phyloP scores from a whole-genome alignment of 257 asterid genomes.

The Nicotiana sylvestris region DNA sequence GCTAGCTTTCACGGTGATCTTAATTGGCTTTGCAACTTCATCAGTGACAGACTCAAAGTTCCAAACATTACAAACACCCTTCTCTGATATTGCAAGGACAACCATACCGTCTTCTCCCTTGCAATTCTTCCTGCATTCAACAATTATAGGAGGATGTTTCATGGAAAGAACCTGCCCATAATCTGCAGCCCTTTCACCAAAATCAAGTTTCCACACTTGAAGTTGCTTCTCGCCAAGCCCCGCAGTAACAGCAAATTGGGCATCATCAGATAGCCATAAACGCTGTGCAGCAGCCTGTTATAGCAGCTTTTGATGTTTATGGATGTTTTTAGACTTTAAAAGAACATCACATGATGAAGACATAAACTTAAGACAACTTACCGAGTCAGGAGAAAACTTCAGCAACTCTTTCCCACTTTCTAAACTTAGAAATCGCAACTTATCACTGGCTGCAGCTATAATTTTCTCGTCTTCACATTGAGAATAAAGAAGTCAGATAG shows the following conservation, averaged over 20 bases:
- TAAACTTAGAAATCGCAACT: conserved; percentile 21
- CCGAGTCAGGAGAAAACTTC: conserved; percentile 27
- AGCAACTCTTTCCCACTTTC: conserved; percentile 25
- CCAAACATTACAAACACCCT: conserved; percentile 32
- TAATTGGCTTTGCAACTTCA: conserved; percentile 25
- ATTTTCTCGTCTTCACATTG: conserved; percentile 23
- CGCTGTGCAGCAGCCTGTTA: conserved; percentile 21
- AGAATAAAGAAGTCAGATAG: conserved; percentile 4
- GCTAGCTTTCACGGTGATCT: conserved; percentile 19
- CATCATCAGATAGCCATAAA: conserved; percentile 25
- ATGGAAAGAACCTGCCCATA: conserved; percentile 23
- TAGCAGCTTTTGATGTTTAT: background rate
- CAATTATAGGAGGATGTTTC: conserved; percentile 22
- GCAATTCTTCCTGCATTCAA: conserved; percentile 26
- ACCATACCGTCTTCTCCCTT: conserved; percentile 21
- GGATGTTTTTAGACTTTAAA: background rate
- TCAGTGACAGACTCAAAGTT: conserved; percentile 17
- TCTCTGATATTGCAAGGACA: conserved; percentile 30
- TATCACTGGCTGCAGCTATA: conserved; percentile 25
- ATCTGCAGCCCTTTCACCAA: conserved; percentile 6
- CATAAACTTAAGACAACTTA: conserved; percentile 6
- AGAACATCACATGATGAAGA: background rate
- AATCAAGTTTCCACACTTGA: conserved; percentile 29
- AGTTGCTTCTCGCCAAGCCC: conserved; percentile 25
- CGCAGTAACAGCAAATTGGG: conserved; percentile 24